A percentile compares a stretch with the other conserved stretches of the same genome.
Evolutionary conservation across 108 stramenopile species (phyloP).

Genomic region (Skeletonema costatum): DNA sequence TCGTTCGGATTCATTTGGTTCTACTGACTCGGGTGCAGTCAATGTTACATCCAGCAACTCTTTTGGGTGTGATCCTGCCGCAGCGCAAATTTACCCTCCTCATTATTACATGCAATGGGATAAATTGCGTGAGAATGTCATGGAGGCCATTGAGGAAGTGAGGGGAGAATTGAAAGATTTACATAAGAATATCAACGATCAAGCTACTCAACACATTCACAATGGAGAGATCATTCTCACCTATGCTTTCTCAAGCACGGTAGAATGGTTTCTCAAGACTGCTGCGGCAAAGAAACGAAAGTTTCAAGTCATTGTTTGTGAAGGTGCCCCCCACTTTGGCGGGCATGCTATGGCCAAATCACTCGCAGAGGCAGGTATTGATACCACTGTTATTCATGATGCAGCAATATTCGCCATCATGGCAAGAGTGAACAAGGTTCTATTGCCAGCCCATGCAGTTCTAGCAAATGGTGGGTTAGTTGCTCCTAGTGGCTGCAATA

Average conservation of each 20-base stretch:
- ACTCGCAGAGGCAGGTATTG: constrained; percentile 85
- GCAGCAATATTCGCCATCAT: constrained; percentile 77
- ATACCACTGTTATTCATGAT: constrained; percentile 79
- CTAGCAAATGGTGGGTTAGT: constrained; percentile 97
- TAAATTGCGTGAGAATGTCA: constrained; percentile 77
- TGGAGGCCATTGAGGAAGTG: constrained; percentile 91
- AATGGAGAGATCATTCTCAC: constrained; percentile 93
- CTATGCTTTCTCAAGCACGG: constrained; percentile 85
- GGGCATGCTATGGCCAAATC: constrained; percentile 87
- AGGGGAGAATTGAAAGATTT: constrained; percentile 85
- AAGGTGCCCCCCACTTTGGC: constrained; percentile 87
- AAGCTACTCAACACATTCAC: constrained; percentile 93
- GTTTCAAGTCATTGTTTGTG: constrained; percentile 96
- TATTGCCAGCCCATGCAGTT: constrained; percentile 94
- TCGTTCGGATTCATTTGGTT: constrained; percentile 41
- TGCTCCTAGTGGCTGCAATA: constrained; percentile 87
- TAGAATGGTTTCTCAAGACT: constrained; percentile 83
- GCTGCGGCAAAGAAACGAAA: constrained; percentile 86
- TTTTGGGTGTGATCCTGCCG: constrained; percentile 6
- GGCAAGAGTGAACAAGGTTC: constrained; percentile 95
- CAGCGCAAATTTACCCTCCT: constrained; percentile 44
- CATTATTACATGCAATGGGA: constrained; percentile 59
- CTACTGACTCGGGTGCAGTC: constrained; percentile 18
- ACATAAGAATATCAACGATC: constrained; percentile 87
- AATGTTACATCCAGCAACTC: background rate